Evolutionary conservation across 2,329 filamentous ascomycete genomes (phyloP), one percentile per base, ranked within the genome.

Genomic region (Diatrype stigma): DNA sequence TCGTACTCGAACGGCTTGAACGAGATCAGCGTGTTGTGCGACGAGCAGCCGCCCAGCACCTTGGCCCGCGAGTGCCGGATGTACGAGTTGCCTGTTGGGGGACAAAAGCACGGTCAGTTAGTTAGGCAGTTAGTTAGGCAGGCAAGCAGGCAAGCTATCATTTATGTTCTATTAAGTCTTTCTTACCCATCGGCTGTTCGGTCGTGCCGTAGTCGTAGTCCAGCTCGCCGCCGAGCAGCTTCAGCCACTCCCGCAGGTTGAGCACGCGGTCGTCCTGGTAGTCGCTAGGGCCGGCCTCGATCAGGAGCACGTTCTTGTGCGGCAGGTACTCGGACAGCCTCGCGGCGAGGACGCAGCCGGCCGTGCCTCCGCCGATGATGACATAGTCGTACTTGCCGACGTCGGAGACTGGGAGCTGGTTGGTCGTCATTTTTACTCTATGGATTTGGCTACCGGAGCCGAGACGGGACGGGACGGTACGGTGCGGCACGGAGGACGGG

Each of bases 61-160:
- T 96, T 96, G 57, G 91, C 91, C 56, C 91, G 86, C 14, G 91
- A 95, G 75, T 96, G 91, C 58, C 90, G 85, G 73, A 96, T 96
- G 73, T 90, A 81, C 51, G 89, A 94, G 77, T 96, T 96, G 66
- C 90, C 90, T 81, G 26, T 30, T 30, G 26, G 26, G 10, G 6
- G 10, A 6, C 10, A 30, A 6, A 30, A 30, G 26, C 26, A n/a
- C n/a, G n/a, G n/a, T n/a, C n/a, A n/a, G n/a, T n/a, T n/a, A 45
- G 12, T 47, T 46, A 6, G 40, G 53, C 26, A 11, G 42, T 37
- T 38, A 47, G 45, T 10, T 19, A n/a, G n/a, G n/a, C n/a, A n/a
- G n/a, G n/a, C n/a, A n/a, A n/a, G n/a, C n/a, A n/a, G n/a, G n/a
- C n/a, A n/a, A n/a, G n/a, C n/a, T n/a, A n/a, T n/a, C n/a, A n/a